These are phyloP conservation scores for Ogataea henricii DNA, from an alignment of 805 yeast species.

Conservation along the genomic window DNA sequence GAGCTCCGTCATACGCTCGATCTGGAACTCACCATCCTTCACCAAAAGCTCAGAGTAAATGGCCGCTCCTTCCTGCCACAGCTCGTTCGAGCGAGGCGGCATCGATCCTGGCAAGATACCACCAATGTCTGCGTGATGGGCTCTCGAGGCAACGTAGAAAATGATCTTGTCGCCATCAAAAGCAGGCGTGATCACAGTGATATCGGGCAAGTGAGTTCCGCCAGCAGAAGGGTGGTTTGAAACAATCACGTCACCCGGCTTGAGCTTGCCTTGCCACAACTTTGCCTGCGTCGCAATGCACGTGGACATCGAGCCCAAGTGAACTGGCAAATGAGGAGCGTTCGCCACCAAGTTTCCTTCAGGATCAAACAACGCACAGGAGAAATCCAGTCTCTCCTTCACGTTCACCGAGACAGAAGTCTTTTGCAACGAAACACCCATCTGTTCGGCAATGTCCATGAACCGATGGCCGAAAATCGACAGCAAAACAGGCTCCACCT, in stretches of 20 bases:
- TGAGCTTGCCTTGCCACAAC: conserved; percentile 62
- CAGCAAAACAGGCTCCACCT: conserved; percentile 67
- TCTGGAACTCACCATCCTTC: conserved; percentile 71
- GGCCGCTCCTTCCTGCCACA: conserved; percentile 91
- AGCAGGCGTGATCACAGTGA: conserved; percentile 91
- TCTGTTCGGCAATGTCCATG: conserved; percentile 90
- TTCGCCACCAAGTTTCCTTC: conserved; percentile 82
- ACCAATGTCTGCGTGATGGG: conserved; percentile 97
- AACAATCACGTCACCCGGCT: conserved; percentile 73
- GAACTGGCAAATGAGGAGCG: conserved; percentile 89
- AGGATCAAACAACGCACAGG: conserved; percentile 80
- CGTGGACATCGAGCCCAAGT: conserved; percentile 83
- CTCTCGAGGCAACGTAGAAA: conserved; percentile 91
- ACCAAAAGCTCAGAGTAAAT: conserved; percentile 79
- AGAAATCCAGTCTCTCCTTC: conserved; percentile 79
- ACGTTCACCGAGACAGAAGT: conserved; percentile 83
- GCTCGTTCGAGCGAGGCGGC: conserved; percentile 87
- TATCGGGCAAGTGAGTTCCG: conserved; percentile 89
- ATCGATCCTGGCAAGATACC: conserved; percentile 90
- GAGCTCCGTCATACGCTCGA: conserved; percentile 60
- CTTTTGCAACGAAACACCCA: conserved; percentile 79
- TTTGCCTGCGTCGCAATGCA: conserved; percentile 68
- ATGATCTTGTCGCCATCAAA: conserved; percentile 62
- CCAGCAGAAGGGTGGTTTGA: conserved; percentile 83
- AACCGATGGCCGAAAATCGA: conserved; percentile 82